Base-by-base conservation (phyloP, 805 yeast species). In the Ogataea zsoltii region DNA sequence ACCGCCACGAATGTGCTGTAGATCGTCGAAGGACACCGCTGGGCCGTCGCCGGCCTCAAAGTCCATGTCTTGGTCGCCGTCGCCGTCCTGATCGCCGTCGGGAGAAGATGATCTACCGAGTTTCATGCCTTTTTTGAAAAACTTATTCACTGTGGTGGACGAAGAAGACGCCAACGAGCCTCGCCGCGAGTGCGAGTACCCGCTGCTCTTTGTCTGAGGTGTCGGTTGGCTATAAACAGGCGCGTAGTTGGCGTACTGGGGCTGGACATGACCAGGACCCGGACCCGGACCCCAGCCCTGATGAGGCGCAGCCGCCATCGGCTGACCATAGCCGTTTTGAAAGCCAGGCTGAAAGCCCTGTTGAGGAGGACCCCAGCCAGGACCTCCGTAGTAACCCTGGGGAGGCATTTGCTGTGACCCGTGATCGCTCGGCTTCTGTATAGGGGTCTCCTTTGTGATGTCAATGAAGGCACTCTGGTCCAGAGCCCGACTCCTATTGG, bases 1-100 rank as follows among this genome's bases (percentile, higher is more conserved):
- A 32, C 85, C 74, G 52, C 83, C 88, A 41, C 84, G 69, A 2
- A 83, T 65, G 39, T 82, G 83, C 18, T 80, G 68, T 9, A 87
- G 68, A 56, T 86, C 91, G 50, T 78, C 80, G 51, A 83, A 82
- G 0, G 88, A 77, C 50, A 84, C 71, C 7, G 44, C 25, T 7
- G 42, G 29, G 25, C 25, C 33, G 15, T 68, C 65, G 1, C 68
- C 70, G 19, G 68, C 73, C 18, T 54, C 60, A 13, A 46, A 39
- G 5, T 48, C 71, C 15, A 61, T 68, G 26, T 58, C 67, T 25
- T 60, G 66, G 23, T 53, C 65, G 23, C 57, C 65, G 34, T 49
- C 65, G 10, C 15, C 29, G 29, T 16, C 48, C 55, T 7, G 10
- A 37, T 61, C 71, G 7, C 49, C 60, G n/a, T 50, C 63, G 14